Percentiles rank a stretch among this genome's conserved stretches.
Evolutionary conservation across 176 grass and related monocot genomes (phyloP).

Genomic region (Oryza officinalis): DNA sequence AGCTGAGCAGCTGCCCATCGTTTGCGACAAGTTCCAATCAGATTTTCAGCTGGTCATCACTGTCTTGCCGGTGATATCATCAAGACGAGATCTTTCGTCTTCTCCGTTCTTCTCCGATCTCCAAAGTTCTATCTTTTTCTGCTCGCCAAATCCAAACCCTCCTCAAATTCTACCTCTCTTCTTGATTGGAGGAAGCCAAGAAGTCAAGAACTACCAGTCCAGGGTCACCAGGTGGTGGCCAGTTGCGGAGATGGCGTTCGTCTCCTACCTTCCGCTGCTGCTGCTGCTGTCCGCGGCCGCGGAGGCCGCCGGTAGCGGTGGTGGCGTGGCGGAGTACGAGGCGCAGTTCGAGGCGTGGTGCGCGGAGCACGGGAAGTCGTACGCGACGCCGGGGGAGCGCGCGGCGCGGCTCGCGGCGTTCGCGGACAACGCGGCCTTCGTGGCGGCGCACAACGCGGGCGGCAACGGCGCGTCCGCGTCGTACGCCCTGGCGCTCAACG

Average conservation of each 20-base stretch:
- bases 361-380: constrained; percentile 61
- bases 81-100: constrained; percentile 21
- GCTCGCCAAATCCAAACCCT: neutral
- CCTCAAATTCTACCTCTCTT: neutral
- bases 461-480: neutral
- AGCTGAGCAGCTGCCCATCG: neutral
- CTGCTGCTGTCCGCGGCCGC: neutral
- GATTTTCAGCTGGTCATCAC: neutral
- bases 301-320: neutral
- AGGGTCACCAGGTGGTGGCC: neutral
- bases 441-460: constrained; percentile 55
- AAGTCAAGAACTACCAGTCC: neutral
- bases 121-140: neutral
- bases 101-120: constrained; percentile 18
- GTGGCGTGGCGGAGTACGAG: constrained; percentile 31
- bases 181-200: neutral
- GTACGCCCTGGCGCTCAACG: constrained; percentile 70
- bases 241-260: constrained; percentile 2
- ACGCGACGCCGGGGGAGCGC: constrained; percentile 62
- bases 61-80: neutral
- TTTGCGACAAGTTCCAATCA: neutral
- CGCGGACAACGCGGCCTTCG: constrained; percentile 69
- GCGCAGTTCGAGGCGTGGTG: constrained; percentile 74
- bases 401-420: constrained; percentile 59
- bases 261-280: constrained; percentile 2